These are phyloP conservation scores for Chytriomyces confervae DNA, from an alignment of 192 early-diverging fungal genomes.

Conservation along the genomic window DNA sequence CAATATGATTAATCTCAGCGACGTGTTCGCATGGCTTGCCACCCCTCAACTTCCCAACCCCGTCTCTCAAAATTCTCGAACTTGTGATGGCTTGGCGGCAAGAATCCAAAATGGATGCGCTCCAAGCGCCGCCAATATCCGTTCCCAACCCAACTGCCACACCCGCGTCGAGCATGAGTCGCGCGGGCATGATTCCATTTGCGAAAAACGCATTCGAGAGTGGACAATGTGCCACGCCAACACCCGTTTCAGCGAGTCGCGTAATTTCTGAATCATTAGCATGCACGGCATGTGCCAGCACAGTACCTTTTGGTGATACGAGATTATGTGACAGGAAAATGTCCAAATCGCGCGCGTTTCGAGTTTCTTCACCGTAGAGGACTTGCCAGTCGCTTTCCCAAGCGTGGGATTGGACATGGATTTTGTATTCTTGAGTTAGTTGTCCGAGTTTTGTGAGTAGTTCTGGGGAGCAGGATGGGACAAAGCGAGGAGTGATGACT, in stretches of 20 bases:
- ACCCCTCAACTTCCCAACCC: constrained; percentile 24
- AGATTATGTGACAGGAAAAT: constrained; percentile 76
- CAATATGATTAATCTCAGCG: constrained; percentile 50
- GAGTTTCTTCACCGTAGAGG: neutral
- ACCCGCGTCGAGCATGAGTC: constrained; percentile 70
- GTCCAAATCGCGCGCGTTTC: constrained; percentile 17
- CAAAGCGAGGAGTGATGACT: constrained; percentile 92
- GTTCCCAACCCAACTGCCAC: constrained; percentile 90
- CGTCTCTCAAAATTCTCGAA: constrained; percentile 22
- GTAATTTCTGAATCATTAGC: constrained; percentile 72
- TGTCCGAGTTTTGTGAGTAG: constrained; percentile 73
- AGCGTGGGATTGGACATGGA: constrained; percentile 90
- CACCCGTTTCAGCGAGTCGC: constrained; percentile 64
- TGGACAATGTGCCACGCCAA: constrained; percentile 90
- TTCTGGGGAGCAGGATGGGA: constrained; percentile 75
- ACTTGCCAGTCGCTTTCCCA: constrained; percentile 63
- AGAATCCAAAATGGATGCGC: constrained; percentile 77
- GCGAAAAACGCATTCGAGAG: constrained; percentile 87
- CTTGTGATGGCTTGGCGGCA: neutral
- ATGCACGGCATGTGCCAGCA: constrained; percentile 95
- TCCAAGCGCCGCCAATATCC: constrained; percentile 89
- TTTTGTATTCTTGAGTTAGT: constrained; percentile 61
- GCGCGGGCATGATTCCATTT: constrained; percentile 81
- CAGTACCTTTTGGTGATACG: constrained; percentile 66
- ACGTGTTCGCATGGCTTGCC: constrained; percentile 49